phyloP scores from a whole-genome alignment of 257 asterid genomes.

The Solanum sejunctum region DNA sequence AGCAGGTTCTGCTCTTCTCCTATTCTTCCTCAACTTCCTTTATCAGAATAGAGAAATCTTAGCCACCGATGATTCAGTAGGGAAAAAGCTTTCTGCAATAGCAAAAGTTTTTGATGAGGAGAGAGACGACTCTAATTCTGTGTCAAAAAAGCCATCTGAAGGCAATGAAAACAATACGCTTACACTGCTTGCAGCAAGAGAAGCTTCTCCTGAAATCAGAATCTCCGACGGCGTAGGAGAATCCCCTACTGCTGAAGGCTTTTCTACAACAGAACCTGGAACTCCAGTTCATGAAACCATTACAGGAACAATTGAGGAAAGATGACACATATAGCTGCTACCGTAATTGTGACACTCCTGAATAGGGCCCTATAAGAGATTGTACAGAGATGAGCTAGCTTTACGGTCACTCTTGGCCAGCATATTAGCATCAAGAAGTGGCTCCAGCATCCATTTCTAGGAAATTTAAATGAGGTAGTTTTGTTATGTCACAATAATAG shows the following conservation, averaged over 20 bases:
- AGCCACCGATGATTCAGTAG: conserved; percentile 9
- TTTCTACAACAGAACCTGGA: conserved; percentile 15
- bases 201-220: background rate
- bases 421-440: background rate
- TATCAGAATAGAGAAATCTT: conserved; percentile 16
- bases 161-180: background rate
- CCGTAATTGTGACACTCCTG: background rate
- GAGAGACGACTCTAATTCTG: background rate
- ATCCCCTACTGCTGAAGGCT: conserved; percentile 12
- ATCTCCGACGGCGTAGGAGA: background rate
- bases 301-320: background rate
- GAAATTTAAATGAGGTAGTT: background rate
- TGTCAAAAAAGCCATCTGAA: background rate
- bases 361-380: background rate
- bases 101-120: conserved; percentile 21
- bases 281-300: conserved; percentile 13
- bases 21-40: conserved; percentile 21
- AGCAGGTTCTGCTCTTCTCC: conserved; percentile 17
- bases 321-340: background rate
- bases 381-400: background rate
- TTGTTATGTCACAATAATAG: background rate
- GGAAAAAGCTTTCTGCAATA: conserved; percentile 19
- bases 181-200: background rate
- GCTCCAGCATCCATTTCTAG: background rate
- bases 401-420: background rate